Base-by-base conservation (phyloP, 345 rosid genomes). In the Viola odorata region DNA sequence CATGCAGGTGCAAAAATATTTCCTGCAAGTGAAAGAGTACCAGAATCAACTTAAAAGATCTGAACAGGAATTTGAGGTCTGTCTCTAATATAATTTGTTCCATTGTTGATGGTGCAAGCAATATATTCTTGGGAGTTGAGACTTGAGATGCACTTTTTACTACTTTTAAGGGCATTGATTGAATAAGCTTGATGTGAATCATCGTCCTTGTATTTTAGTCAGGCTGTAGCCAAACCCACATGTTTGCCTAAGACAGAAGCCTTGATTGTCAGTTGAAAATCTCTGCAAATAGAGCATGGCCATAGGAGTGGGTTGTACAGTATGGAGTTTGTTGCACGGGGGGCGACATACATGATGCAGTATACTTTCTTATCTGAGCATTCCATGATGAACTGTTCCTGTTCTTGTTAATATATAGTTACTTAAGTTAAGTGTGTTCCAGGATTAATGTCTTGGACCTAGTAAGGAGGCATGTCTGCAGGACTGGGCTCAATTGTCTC, bases 51-150 rank as follows among this genome's bases (percentile, higher is more conserved):
- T 89, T 51, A 82, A 85, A 78, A 76, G 78, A 70, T 74, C 63
- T 59, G 96, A 89, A 75, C 83, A 69, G 50, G 97, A 92, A 73
- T 85, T 89, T 52, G 82, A 85, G 90, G 98, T 89, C 58, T 72
- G 81, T 50, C 41, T 74, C 54, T 55, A 41, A 37, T 3, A 12
- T 50, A 5, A 37, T 45, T 14, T 53, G 51, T 53, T 37, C 12
- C 37, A 17, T 38, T 48, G 37, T 4, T 39, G 17, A 23, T 15
- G 48, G 58, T 23, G 38, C 32, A 6, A 53, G 48, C 55, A 65
- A 36, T 39, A 53, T 14, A 54, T 54, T 45, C 39, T 41, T 52
- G 51, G 50, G 15, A 37, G 13, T 23, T 23, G 32, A 23, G 32
- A 23, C 32, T 37, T 47, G 54, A 51, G 12, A 32, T 45, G 60